A percentile compares a stretch with the other conserved stretches of the same genome.
phyloP scores from a whole-genome alignment of 2,329 filamentous ascomycete species.

The Penicillium sp. region DNA sequence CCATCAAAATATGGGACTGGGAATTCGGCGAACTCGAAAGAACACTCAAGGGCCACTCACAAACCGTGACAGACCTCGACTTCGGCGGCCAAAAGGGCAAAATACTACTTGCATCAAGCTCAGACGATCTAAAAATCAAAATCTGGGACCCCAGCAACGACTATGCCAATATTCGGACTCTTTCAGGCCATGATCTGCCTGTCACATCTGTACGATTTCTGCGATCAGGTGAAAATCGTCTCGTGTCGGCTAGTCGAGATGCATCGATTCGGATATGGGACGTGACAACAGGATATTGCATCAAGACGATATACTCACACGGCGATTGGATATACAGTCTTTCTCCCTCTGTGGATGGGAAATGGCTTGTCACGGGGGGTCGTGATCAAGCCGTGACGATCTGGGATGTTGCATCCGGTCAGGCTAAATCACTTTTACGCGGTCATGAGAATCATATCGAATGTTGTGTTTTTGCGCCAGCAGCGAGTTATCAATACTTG shows the following conservation, averaged over 20 bases:
- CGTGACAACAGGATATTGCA: slow-evolving; percentile 85
- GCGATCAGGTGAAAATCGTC: slow-evolving; percentile 74
- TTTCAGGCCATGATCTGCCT: slow-evolving; percentile 89
- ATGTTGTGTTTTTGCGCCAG: slow-evolving; percentile 83
- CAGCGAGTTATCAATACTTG: slow-evolving; percentile 76
- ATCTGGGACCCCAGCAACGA: slow-evolving; percentile 90
- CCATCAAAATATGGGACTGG: slow-evolving; percentile 98
- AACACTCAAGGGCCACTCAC: slow-evolving; percentile 89
- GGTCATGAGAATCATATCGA: slow-evolving; percentile 86
- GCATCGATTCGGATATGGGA: slow-evolving; percentile 89
- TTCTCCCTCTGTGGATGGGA: slow-evolving; percentile 78
- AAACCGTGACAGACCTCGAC: slow-evolving; percentile 83
- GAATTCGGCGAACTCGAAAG: slow-evolving; percentile 86
- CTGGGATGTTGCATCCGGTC: slow-evolving; percentile 79
- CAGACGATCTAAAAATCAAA: slow-evolving; percentile 88
- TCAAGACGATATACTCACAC: slow-evolving; percentile 76
- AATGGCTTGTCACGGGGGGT: slow-evolving; percentile 79
- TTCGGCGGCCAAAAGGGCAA: slow-evolving; percentile 82
- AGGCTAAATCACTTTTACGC: slow-evolving; percentile 76
- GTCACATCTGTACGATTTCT: slow-evolving; percentile 88
- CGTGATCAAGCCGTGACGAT: slow-evolving; percentile 81
- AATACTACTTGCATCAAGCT: slow-evolving; percentile 75
- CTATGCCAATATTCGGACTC: slow-evolving; percentile 90
- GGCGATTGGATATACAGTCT: slow-evolving; percentile 92
- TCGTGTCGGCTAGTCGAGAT: slow-evolving; percentile 85